Base-by-base conservation (phyloP, 2,329 filamentous ascomycete genomes). In the Penicillium sp. region DNA sequence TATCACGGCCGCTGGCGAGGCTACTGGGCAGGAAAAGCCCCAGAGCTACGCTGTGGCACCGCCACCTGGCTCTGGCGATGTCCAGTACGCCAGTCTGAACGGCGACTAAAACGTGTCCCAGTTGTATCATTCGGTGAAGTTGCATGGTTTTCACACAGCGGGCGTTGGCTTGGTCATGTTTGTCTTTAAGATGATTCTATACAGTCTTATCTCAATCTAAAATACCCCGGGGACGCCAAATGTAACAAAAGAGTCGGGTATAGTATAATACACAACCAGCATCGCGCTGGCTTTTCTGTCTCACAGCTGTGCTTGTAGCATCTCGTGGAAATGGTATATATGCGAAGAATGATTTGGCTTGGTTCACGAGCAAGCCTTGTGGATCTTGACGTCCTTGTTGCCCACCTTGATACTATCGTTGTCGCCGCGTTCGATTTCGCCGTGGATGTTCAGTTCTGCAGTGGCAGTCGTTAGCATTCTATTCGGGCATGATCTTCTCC, bases 371-470 rank as follows among this genome's bases (percentile, higher is more conserved):
- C 72, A 74, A 39, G 70, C 61, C 59, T 73, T 72, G 39, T 71
- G 68, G 46, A 72, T 63, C 60, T 72, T 73, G 32, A 72, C 66
- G 15, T 61, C 56, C 58, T 70, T 60, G 29, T 63, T 61, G 1
- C 72, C 76, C 2, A 82, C 76, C 72, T 91, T 95, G 63, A 96
- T 82, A 29, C 86, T 88, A 61, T 96, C 90, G 66, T 98, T 98
- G 72, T 97, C 88, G 46, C 93, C 90, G 57, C 89, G 80, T 71
- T 98, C 92, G 27, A 87, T 98, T 57, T 95, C 76, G 53, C 95
- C 81, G 69, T 97, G 93, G 72, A 98, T 96, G 44, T 86, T 81
- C 49, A 97, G 74, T 66, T 87, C 90, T 96, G 59, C 57, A 60
- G 55, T 20, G 7, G 27, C 4, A 33, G 5, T 23, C 32, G 29